Percentiles rank a stretch among this genome's conserved stretches.
phyloP scores from a whole-genome alignment of 495 filamentous ascomycete genomes.

The Xylaria scruposa region DNA sequence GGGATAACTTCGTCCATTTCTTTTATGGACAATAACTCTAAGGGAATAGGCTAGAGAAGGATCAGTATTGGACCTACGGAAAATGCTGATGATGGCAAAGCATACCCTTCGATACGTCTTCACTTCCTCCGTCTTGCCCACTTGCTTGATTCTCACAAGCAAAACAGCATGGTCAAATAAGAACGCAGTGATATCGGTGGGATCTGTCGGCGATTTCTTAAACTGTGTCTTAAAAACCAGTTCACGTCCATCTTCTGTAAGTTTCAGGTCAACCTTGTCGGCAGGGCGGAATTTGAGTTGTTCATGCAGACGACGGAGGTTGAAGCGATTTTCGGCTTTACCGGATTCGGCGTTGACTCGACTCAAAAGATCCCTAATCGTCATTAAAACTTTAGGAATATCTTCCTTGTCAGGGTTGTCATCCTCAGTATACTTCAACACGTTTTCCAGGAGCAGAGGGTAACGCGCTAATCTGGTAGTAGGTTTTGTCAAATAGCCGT shows the following conservation, averaged over 20 bases:
- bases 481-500: slow-evolving; percentile 97
- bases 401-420: slow-evolving; percentile 89
- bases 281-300: slow-evolving; percentile 86
- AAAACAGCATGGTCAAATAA: slow-evolving; percentile 96
- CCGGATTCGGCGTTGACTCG: slow-evolving; percentile 94
- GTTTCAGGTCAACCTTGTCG: slow-evolving; percentile 90
- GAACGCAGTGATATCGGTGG: slow-evolving; percentile 89
- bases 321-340: slow-evolving; percentile 97
- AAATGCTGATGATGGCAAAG: not conserved
- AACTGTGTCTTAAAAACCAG: slow-evolving; percentile 89
- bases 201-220: slow-evolving; percentile 89
- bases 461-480: slow-evolving; percentile 96
- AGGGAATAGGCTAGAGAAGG: slow-evolving; percentile 75
- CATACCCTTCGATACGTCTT: slow-evolving; percentile 85
- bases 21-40: slow-evolving; percentile 90
- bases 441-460: slow-evolving; percentile 89
- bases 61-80: not conserved
- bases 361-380: slow-evolving; percentile 85
- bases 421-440: slow-evolving; percentile 85
- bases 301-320: slow-evolving; percentile 86
- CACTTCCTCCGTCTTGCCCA: slow-evolving; percentile 92
- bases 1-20: slow-evolving; percentile 97
- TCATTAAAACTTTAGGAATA: slow-evolving; percentile 82
- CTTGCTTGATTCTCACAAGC: slow-evolving; percentile 81
- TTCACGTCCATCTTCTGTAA: slow-evolving; percentile 92